These are phyloP conservation scores for Colletotrichum coccodes DNA, from an alignment of 2,329 filamentous ascomycete genomes.

Conservation along the genomic window DNA sequence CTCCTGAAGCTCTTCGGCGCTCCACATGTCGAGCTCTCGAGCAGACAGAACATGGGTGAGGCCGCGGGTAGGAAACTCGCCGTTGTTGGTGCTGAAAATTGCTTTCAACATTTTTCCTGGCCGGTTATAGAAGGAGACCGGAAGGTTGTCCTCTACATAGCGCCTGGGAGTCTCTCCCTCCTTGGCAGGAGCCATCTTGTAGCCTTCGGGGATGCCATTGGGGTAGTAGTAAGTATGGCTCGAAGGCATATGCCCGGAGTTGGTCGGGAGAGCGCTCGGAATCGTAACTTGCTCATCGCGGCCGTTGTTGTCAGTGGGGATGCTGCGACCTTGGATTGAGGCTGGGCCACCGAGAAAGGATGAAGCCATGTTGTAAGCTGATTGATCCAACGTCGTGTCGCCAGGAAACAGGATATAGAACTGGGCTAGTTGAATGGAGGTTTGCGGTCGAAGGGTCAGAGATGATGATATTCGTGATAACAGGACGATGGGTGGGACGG, in stretches of 20 bases:
- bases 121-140: slow-evolving; percentile 49
- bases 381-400: neutral
- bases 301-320: neutral
- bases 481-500: neutral
- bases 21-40: slow-evolving; percentile 50
- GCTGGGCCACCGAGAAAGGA: neutral
- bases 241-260: slow-evolving; percentile 31
- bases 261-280: neutral
- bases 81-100: slow-evolving; percentile 51
- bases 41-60: slow-evolving; percentile 40
- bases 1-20: slow-evolving; percentile 48
- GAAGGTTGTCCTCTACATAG: slow-evolving; percentile 49
- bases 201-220: slow-evolving; percentile 45
- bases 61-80: slow-evolving; percentile 40
- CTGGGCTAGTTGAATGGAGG: neutral
- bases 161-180: slow-evolving; percentile 37
- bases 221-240: slow-evolving; percentile 43
- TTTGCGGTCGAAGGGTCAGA: neutral
- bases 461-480: neutral
- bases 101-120: slow-evolving; percentile 43
- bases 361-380: slow-evolving; percentile 12
- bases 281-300: neutral
- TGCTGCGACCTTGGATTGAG: neutral
- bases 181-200: slow-evolving; percentile 44
- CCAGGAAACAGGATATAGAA: neutral